Conservation (phyloP, 2,329 filamentous ascomycete genomes). For the Colletotrichum tofieldiae region DNA sequence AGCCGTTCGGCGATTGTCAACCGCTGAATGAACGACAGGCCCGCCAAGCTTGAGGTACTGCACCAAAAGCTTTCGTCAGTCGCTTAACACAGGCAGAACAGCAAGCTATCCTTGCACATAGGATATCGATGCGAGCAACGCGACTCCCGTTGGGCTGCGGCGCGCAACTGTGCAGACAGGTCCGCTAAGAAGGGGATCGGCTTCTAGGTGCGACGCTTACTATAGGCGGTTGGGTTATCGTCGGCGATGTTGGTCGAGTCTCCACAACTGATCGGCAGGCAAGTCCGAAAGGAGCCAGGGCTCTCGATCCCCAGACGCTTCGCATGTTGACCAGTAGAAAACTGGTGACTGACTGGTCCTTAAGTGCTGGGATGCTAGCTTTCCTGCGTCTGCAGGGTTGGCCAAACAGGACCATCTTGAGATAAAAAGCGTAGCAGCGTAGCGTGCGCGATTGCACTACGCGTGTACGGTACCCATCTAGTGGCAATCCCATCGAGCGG, state of each 20-base stretch:
- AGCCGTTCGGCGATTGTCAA: background rate
- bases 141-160: background rate
- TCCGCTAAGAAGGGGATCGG: conserved; percentile 7
- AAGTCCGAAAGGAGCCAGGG: conserved; percentile 4
- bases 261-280: conserved; percentile 16
- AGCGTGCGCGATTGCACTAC: background rate
- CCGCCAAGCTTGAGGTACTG: background rate
- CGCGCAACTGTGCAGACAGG: conserved; percentile 9
- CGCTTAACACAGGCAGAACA: background rate
- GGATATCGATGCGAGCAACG: background rate
- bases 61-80: background rate
- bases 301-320: background rate
- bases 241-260: conserved; percentile 8
- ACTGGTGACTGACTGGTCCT: conserved; percentile 7
- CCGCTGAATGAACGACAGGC: background rate
- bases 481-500: background rate
- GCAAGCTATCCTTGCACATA: conserved; percentile 1
- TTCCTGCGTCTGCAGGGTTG: background rate
- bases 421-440: background rate
- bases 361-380: conserved; percentile 5
- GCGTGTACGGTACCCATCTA: conserved; percentile 14
- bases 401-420: background rate
- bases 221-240: background rate
- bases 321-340: conserved; percentile 11
- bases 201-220: background rate